A percentile compares a stretch with the other conserved stretches of the same genome.
Conservation (phyloP, 78 protist genomes). For the Dictyostelium discoideum region DNA sequence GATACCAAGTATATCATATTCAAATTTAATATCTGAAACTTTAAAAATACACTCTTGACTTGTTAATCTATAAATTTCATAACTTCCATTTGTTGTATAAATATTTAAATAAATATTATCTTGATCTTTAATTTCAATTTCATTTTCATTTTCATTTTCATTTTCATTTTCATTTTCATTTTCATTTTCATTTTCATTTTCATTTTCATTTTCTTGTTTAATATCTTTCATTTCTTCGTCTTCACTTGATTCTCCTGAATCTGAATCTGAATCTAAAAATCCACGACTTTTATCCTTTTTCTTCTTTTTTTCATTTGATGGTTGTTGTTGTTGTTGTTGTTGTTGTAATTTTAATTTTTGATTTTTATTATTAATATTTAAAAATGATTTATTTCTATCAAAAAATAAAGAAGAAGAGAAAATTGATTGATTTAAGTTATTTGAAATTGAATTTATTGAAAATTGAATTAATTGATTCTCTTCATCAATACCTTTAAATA, state of each 20-base stretch:
- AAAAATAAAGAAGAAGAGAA: conserved; percentile 41
- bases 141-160: too few species aligned
- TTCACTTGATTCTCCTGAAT: background rate
- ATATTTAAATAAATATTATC: conserved; percentile 25
- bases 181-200: too few species aligned
- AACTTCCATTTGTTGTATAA: background rate
- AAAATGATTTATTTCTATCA: conserved; percentile 1
- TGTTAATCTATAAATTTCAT: conserved; percentile 38
- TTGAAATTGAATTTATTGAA: background rate
- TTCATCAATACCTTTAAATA: conserved; percentile 2
- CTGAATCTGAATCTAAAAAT: background rate
- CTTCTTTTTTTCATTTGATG: background rate
- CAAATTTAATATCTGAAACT: background rate
- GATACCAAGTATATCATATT: conserved; percentile 28
- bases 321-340: background rate
- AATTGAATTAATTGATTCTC: background rate
- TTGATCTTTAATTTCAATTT: background rate
- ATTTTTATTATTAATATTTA: conserved; percentile 10
- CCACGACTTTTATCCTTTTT: background rate
- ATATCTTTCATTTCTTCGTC: background rate
- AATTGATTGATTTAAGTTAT: background rate
- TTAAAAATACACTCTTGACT: conserved; percentile 9
- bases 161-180: too few species aligned
- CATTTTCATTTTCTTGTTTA: too few species aligned
- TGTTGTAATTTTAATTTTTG: background rate